Conservation (phyloP, 1,284 basidiomycete genomes). For the Apiotrichum gamsii region DNA sequence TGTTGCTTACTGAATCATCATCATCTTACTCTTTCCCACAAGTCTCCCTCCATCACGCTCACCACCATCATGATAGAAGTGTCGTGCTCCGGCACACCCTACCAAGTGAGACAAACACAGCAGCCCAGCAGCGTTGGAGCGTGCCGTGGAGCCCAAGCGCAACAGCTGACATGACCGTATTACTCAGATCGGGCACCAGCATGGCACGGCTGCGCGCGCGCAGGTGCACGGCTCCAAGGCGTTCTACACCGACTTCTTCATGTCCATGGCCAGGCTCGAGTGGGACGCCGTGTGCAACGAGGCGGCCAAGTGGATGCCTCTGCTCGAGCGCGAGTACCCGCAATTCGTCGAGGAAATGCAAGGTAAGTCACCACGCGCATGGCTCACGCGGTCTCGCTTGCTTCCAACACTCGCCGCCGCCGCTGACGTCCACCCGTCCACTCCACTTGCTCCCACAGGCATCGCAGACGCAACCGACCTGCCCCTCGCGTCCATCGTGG, state of each 20-base stretch:
- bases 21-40: no score
- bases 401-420: background rate
- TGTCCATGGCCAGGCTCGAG: conserved; percentile 8
- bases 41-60: no score
- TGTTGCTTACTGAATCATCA: no score
- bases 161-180: background rate
- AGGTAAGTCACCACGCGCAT: background rate
- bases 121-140: no score
- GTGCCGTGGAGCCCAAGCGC: no score
- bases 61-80: conserved; percentile 7
- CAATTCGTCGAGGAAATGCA: conserved; percentile 16
- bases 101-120: conserved; percentile 7
- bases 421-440: no score
- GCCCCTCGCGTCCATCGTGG: conserved; percentile 5
- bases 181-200: conserved; percentile 15
- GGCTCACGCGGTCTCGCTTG: background rate
- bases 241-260: conserved; percentile 18
- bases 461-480: conserved; percentile 10
- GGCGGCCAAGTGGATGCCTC: conserved; percentile 12
- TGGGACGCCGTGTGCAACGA: conserved; percentile 10
- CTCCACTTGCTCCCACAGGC: no score
- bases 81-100: conserved; percentile 9
- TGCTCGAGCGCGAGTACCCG: conserved; percentile 8
- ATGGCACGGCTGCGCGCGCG: conserved; percentile 8
- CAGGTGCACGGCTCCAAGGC: conserved; percentile 14